Evolutionary conservation across 2,329 filamentous ascomycete species (phyloP), one percentile per base, ranked within the genome.

Genomic region (Raffaelea deltoideospora): DNA sequence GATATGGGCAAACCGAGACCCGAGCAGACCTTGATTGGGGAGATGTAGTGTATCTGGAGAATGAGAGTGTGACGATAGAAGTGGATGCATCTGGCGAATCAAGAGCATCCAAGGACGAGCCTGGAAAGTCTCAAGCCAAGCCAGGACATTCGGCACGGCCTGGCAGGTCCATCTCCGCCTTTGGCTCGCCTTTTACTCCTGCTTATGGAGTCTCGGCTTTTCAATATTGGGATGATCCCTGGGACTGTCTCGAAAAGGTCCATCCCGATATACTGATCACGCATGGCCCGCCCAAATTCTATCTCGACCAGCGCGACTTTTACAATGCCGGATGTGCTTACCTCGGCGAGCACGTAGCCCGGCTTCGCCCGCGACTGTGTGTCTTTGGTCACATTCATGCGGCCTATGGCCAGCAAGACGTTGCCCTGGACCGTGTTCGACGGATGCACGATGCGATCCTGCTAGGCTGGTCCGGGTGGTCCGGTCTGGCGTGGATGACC

Each of bases 301-400:
- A 50, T 19, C 43, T 45, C 5, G 49, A 53, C 28, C 27, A 35
- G 19, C 44, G 47, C 11, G 46, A 46, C 41, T 49, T 47, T 13
- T 41, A 48, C 26, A 39, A 40, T 7, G 45, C 46, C 3, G 48
- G 49, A 1, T 50, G 48, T 31, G 41, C 45, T 0, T 44, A 47
- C 35, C 40, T 50, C 7, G 42, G 37, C 0, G 40, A 41, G 19
- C 33, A 51, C n/a, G 27, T 49, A 2, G 35, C 39, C 9, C 39
- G 38, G 4, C 10, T 50, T 2, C 37, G 41, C 3, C 48, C 47
- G 2, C 37, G 41, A 6, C 39, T 51, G 9, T 15, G 27, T 15
- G 44, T 50, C 1, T 50, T 50, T 40, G 48, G 48, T 2, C 47
- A 51, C 20, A 50, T 52, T 23, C 47, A 50, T 26, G 45, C 37